Conservation (phyloP, 495 filamentous ascomycete genomes). For the Podospora pseudopauciseta region DNA sequence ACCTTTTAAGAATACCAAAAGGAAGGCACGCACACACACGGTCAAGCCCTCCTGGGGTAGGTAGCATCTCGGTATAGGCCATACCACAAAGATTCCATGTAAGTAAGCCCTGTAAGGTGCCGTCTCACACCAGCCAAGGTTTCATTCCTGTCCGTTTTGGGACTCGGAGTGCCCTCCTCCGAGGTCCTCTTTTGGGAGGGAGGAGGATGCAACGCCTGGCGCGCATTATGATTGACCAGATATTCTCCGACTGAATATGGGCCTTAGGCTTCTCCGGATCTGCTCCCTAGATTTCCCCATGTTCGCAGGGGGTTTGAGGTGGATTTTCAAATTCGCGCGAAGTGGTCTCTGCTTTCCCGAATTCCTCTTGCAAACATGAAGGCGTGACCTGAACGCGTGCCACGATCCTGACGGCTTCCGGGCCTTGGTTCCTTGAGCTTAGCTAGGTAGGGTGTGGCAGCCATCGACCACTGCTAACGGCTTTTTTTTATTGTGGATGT, state of each 20-base stretch:
- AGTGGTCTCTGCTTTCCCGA: not conserved
- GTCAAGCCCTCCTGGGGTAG: not conserved
- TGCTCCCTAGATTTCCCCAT: conserved; percentile 8
- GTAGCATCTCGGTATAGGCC: no score
- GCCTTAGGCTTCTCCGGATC: conserved; percentile 11
- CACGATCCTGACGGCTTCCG: conserved; percentile 11
- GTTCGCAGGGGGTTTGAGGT: not conserved
- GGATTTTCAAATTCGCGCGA: conserved; percentile 9
- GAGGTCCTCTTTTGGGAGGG: conserved; percentile 25
- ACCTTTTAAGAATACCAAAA: conserved; percentile 5
- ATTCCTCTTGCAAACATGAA: not conserved
- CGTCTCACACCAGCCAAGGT: not conserved
- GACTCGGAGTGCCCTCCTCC: conserved; percentile 26
- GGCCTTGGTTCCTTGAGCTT: conserved; percentile 15
- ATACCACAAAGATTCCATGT: no score
- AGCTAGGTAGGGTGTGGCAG: not conserved
- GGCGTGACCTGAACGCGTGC: conserved; percentile 8
- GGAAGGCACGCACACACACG: not conserved
- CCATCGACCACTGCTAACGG: conserved; percentile 5
- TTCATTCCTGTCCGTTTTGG: conserved; percentile 6
- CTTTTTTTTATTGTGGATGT: conserved; percentile 6
- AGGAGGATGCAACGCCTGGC: conserved; percentile 17
- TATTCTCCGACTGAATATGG: conserved; percentile 20
- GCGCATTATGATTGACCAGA: conserved; percentile 17
- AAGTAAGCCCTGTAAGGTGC: not conserved